Evolutionary conservation across 2,329 filamentous ascomycete species (phyloP).

Genomic region (Trichoderma afroharzianum): DNA sequence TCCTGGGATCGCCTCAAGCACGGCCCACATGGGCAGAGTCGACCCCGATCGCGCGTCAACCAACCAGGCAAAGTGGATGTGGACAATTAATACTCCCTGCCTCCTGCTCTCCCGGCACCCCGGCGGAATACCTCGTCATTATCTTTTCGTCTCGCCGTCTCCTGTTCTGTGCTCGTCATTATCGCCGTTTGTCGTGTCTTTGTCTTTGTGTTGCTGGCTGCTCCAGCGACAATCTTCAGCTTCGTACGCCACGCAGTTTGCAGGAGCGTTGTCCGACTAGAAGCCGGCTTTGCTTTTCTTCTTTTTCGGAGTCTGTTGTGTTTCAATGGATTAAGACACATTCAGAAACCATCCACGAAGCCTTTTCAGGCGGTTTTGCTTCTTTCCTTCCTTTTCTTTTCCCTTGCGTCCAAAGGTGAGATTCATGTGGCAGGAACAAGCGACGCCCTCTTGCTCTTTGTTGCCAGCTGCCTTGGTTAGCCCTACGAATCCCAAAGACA

Average conservation of each 20-base stretch:
- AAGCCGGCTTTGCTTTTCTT: neutral
- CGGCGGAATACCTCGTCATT: slow-evolving; percentile 15
- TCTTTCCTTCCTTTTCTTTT: slow-evolving; percentile 12
- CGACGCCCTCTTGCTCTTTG: neutral
- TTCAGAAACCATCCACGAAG: neutral
- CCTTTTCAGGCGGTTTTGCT: neutral
- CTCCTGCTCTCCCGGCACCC: slow-evolving; percentile 14
- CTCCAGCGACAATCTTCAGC: slow-evolving; percentile 4
- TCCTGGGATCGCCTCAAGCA: slow-evolving; percentile 19
- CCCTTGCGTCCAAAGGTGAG: slow-evolving; percentile 16
- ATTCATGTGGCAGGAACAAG: neutral
- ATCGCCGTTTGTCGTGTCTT: slow-evolving; percentile 3
- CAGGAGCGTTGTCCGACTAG: neutral
- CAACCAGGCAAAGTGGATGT: slow-evolving; percentile 15
- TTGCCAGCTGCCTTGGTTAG: neutral
- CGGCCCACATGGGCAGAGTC: slow-evolving; percentile 15
- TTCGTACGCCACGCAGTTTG: neutral
- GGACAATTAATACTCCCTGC: slow-evolving; percentile 16
- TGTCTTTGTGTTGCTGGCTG: neutral
- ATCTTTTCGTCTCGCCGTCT: slow-evolving; percentile 12
- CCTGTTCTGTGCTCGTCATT: slow-evolving; percentile 6
- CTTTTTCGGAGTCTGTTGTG: neutral
- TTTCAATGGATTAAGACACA: slow-evolving; percentile 8
- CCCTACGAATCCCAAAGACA: neutral
- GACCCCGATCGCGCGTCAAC: slow-evolving; percentile 19